Base-by-base conservation (phyloP, 2,329 filamentous ascomycete genomes). In the Phialophora chinensis region DNA sequence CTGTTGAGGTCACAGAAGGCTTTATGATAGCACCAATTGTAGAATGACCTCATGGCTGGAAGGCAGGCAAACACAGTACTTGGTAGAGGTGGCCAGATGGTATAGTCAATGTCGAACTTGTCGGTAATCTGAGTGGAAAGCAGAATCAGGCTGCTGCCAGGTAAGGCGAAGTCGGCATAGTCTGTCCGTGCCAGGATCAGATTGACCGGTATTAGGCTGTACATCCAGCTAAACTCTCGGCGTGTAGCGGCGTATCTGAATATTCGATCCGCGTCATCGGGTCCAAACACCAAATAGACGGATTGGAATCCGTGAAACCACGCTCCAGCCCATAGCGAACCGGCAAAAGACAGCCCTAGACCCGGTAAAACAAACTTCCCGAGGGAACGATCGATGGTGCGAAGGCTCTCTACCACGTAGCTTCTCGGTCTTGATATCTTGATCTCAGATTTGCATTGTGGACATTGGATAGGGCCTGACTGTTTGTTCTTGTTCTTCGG, bases 401-500 rank as follows among this genome's bases (percentile, higher is more conserved):
- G 86, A 67, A 89, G 85, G 0, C 89, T 73, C 61, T 90, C 86
- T 31, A 98, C 87, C 25, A 95, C 79, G 25, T 87, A 81, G 74
- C 93, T 93, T 73, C 85, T 87, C 14, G 91, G 91, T 57, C 93
- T 88, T 59, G 90, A 86, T 31, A 98, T 83, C 60, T 86, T 82
- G 73, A 98, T 96, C 71, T 88, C 85, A 1, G 88, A 86, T 77
- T 96, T 95, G 85, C 95, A 99, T 69, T 96, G 91, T 2, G 94
- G 94, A 76, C 95, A 99, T 62, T 87, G 82, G 69, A 97, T 87
- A 68, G 88, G 88, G 27, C 74, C 74, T 23, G 76, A 83, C 77
- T 75, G 85, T 78, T 76, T 77, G 71, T 81, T 78, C 70, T 81
- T 79, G 67, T 85, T 79, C 44, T 81, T 84, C 1, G 86, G 86